Conservation (phyloP, 2,329 filamentous ascomycete species). For the Plectosphaerella plurivora region DNA sequence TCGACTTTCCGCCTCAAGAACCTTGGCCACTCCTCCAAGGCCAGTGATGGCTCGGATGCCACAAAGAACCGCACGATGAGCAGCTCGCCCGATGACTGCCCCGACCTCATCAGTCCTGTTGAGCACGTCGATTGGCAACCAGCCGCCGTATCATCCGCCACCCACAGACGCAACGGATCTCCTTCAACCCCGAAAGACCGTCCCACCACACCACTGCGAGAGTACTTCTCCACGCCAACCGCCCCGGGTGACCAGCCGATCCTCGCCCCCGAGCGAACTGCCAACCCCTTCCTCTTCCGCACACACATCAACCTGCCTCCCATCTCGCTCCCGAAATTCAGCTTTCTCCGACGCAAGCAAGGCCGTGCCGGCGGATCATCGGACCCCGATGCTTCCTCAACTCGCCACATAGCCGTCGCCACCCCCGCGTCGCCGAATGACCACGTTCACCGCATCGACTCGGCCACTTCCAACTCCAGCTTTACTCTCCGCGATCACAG, state of each 20-base stretch:
- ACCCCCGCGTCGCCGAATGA: neutral
- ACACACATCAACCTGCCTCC: conserved; percentile 18
- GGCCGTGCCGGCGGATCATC: neutral
- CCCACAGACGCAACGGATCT: neutral
- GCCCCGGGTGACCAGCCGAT: neutral
- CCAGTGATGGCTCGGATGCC: neutral
- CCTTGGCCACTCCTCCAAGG: conserved; percentile 11
- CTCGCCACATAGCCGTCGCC: neutral
- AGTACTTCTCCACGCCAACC: neutral
- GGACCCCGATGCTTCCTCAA: neutral
- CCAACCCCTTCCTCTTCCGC: conserved; percentile 29
- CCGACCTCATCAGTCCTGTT: conserved; percentile 1
- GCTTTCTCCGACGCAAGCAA: neutral
- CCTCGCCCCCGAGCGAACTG: neutral
- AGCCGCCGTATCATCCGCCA: neutral
- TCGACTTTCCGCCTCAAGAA: conserved; percentile 14
- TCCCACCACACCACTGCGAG: neutral
- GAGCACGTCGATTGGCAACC: neutral
- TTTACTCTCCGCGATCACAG: neutral
- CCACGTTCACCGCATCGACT: neutral
- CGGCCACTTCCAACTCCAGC: conserved; percentile 5
- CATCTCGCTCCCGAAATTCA: conserved; percentile 13
- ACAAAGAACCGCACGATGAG: neutral
- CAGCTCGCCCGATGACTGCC: conserved; percentile 2
- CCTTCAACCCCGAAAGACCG: neutral